These are phyloP conservation scores for Phytophthora quininea DNA, from an alignment of 352 stramenopile genomes.

Conservation along the genomic window DNA sequence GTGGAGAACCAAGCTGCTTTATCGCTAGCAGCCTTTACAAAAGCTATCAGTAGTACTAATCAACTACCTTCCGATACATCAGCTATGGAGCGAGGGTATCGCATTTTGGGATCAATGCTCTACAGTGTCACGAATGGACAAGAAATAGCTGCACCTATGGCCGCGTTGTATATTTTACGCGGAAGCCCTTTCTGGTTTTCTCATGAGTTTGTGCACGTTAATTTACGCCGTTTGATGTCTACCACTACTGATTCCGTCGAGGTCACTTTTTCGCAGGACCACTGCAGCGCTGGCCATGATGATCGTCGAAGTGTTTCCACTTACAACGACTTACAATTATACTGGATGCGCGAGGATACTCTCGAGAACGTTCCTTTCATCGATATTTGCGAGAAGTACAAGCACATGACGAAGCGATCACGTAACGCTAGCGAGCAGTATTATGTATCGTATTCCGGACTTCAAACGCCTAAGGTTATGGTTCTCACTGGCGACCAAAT, in stretches of 20 bases:
- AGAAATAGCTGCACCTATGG: conserved; percentile 19
- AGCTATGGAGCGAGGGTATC: conserved; percentile 3
- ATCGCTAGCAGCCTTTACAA: conserved; percentile 18
- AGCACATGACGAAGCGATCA: neutral
- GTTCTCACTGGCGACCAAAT: neutral
- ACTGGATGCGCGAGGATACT: conserved; percentile 8
- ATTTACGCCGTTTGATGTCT: conserved; percentile 3
- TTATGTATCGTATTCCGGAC: neutral
- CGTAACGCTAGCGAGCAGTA: neutral
- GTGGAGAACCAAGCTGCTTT: conserved; percentile 26
- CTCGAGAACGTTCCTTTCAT: neutral
- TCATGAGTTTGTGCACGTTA: conserved; percentile 12
- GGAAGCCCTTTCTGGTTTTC: conserved; percentile 30
- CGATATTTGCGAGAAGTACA: neutral
- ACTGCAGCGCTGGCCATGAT: neutral
- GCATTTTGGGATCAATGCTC: conserved; percentile 23
- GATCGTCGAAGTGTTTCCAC: neutral
- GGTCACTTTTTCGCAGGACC: conserved; percentile 1
- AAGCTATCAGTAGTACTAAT: conserved; percentile 5
- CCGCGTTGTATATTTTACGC: conserved; percentile 18
- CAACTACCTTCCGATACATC: conserved; percentile 8
- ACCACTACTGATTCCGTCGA: neutral
- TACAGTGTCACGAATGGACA: conserved; percentile 21
- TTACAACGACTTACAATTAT: conserved; percentile 2
- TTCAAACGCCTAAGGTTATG: neutral